Conservation (phyloP, 2,329 filamentous ascomycete genomes). For the Scopulariopsis brevicaulis region DNA sequence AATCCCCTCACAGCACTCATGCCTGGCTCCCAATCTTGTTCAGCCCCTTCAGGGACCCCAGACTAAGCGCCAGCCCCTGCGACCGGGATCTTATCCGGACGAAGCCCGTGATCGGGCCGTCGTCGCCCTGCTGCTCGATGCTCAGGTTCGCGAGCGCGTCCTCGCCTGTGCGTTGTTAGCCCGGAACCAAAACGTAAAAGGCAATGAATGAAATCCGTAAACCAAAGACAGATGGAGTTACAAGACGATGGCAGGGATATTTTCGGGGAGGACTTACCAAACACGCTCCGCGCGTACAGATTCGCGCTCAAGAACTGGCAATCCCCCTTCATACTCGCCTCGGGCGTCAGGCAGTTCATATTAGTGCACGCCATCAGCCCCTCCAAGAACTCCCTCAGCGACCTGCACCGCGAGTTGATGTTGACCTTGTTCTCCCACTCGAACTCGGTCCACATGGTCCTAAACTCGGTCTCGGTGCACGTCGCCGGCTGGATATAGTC, state of each 20-base stretch:
- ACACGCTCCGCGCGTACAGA: constrained; percentile 90
- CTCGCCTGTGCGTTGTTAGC: constrained; percentile 54
- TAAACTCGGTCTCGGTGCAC: constrained; percentile 96
- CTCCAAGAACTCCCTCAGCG: constrained; percentile 80
- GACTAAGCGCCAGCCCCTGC: constrained; percentile 84
- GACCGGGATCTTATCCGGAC: constrained; percentile 95
- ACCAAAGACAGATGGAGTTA: not conserved
- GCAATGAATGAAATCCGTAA: not conserved
- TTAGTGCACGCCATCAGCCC: constrained; percentile 97
- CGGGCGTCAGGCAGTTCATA: constrained; percentile 95
- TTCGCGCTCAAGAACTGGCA: constrained; percentile 98
- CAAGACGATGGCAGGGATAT: too few species aligned
- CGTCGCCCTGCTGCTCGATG: constrained; percentile 93
- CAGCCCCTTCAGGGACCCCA: constrained; percentile 88
- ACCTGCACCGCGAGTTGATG: constrained; percentile 95
- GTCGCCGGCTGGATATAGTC: constrained; percentile 97
- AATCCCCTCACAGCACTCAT: constrained; percentile 10
- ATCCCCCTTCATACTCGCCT: constrained; percentile 91
- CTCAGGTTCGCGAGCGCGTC: constrained; percentile 94
- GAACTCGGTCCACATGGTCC: constrained; percentile 99
- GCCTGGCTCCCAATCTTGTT: constrained; percentile 59
- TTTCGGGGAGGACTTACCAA: constrained; percentile 55
- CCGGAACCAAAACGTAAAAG: not conserved
- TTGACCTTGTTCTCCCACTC: constrained; percentile 99
- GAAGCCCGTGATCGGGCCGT: constrained; percentile 92